Evolutionary conservation across 2,329 filamentous ascomycete species (phyloP), one percentile per base, ranked within the genome.

Genomic region (Cladosporium velox): DNA sequence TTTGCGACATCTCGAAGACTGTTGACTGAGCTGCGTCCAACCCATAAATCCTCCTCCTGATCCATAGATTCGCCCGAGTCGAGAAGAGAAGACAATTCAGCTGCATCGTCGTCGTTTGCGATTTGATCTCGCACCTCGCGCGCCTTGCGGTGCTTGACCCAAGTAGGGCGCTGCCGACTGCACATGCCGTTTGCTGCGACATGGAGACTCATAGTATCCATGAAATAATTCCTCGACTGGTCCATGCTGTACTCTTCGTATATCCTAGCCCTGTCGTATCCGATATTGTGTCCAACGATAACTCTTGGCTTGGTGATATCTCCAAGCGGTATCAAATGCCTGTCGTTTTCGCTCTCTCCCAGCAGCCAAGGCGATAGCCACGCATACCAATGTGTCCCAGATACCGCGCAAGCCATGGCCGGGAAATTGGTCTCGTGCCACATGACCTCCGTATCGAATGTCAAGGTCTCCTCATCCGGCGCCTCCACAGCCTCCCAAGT

Each of bases 141-240:
- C 70, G 90, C 92, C 80, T 99, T 99, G 76, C 92, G 91, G 78
- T 97, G 92, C 77, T 92, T 96, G 89, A 97, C 93, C 95, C 95
- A 99, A 0, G 92, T 97, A 10, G 96, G 95, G 59, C 95, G 87
- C 78, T 99, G 95, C 70, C 91, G 90, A 26, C 95, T 98, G 79
- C 95, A 99, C 95, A 99, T 99, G 68, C 95, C 95, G 76, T 99
- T 99, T 28, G 97, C 94, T 2, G 96, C 96, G 8, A 97, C 94
- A 76, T 99, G 95, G 24, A 99, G 82, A 1, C 94, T 98, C 95
- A 99, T 99, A 34, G 95, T 99, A 77, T 99, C 95, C 61, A 99
- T 80, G 76, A 97, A 99, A 52, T 87, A 90, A 71, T 93, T 98
- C 47, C 88, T 87, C 0, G 92, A 90, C 77, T 97, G 94, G 64